Base-by-base conservation (phyloP, 345 rosid species). In the Pistacia vera region DNA sequence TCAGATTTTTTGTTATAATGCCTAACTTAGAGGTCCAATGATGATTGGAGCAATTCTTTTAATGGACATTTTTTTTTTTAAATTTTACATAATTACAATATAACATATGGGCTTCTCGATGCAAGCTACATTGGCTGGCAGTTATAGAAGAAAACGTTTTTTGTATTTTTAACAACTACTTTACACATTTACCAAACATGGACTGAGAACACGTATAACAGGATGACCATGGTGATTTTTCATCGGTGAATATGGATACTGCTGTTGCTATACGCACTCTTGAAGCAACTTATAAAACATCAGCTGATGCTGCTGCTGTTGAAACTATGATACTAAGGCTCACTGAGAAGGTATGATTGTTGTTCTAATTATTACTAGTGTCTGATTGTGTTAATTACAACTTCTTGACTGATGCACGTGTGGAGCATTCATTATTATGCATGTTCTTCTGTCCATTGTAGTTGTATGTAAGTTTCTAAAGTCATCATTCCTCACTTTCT, bases 151-250 rank as follows among this genome's bases (percentile, higher is more conserved):
- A 72, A 17, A 11, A 44, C 44, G 57, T 76, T 8, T 74, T 66
- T 5, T 30, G 33, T 30, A 30, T 30, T 30, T 30, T 30, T 30
- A 30, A 30, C 51, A 60, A 38, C 54, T 12, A 2, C 54, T 35
- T 58, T 44, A 49, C 36, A 28, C 54, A 58, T 52, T 59, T 44
- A 46, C 63, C 64, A 10, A 30, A 44, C 20, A 28, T 69, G 63
- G 56, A 11, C 68, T 69, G 59, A 73, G 46, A 49, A 56, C 66
- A 59, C 17, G 41, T 61, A n/a, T 74, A 61, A 63, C 86, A 97
- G 99, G 99, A 94, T 81, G 98, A 94, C 84, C 90, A 91, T 74
- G 99, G 98, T 33, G 98, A 97, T 81, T 93, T 97, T 74, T 94
- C 99, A 70, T 80, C 99, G 0, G 99, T 93, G 83, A 96, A 96